Evolutionary conservation across 257 asterid species (phyloP).

Genomic region (Capsicum pubescens): DNA sequence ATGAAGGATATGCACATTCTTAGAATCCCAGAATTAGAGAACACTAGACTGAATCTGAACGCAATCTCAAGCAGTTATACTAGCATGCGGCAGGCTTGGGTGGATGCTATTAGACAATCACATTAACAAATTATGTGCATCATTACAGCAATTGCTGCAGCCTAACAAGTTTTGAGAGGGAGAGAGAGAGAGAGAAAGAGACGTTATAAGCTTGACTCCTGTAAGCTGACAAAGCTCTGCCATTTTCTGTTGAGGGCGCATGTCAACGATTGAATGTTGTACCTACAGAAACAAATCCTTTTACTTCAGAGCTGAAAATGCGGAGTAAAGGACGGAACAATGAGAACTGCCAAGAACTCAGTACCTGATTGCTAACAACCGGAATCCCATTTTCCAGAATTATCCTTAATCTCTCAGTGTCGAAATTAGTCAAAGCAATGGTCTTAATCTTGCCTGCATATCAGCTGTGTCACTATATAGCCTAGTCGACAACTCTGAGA

Average conservation of each 20-base stretch:
- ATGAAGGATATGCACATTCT: background rate
- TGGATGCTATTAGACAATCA: background rate
- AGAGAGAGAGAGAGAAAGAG: slow-evolving; percentile 55
- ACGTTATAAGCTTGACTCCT: slow-evolving; percentile 98
- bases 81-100: background rate
- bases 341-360: background rate
- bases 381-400: slow-evolving; percentile 93
- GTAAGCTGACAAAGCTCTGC: slow-evolving; percentile 86
- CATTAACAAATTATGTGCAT: background rate
- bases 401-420: slow-evolving; percentile 79
- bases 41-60: background rate
- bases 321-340: background rate
- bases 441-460: slow-evolving; percentile 95
- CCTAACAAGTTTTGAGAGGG: slow-evolving; percentile 1
- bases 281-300: slow-evolving; percentile 62
- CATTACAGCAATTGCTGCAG: background rate
- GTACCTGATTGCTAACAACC: slow-evolving; percentile 92
- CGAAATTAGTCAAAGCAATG: slow-evolving; percentile 93
- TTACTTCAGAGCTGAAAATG: slow-evolving; percentile 10
- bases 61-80: background rate
- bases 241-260: slow-evolving; percentile 99
- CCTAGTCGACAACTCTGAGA: slow-evolving; percentile 27
- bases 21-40: background rate
- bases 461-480: slow-evolving; percentile 42
- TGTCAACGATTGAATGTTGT: slow-evolving; percentile 94